These are phyloP conservation scores for Sphaerulina musiva DNA, from an alignment of 2,329 filamentous ascomycete genomes.

Conservation along the genomic window DNA sequence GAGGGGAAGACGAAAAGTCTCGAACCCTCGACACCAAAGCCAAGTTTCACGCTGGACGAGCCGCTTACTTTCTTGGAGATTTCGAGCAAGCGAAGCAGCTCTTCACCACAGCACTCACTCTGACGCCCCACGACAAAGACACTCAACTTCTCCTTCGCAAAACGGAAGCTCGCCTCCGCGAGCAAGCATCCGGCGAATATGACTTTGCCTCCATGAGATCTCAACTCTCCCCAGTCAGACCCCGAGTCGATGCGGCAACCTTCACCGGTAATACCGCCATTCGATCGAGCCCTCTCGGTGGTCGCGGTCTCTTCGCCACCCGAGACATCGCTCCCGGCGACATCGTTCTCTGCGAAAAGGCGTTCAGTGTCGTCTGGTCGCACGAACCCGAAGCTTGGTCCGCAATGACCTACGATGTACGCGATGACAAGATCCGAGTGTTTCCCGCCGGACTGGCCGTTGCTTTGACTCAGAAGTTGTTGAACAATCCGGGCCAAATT, in stretches of 20 bases:
- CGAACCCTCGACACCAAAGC: slow-evolving; percentile 21
- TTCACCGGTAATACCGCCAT: slow-evolving; percentile 13
- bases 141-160: slow-evolving; percentile 8
- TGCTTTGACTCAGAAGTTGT: slow-evolving; percentile 37
- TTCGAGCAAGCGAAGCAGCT: slow-evolving; percentile 13
- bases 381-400: slow-evolving; percentile 34
- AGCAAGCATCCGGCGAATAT: slow-evolving; percentile 19
- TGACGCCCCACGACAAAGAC: slow-evolving; percentile 17
- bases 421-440: slow-evolving; percentile 20
- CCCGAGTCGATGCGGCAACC: slow-evolving; percentile 20
- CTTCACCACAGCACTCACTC: slow-evolving; percentile 8
- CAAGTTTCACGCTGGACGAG: slow-evolving; percentile 24
- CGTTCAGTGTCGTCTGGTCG: slow-evolving; percentile 17
- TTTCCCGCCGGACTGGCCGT: slow-evolving; percentile 22
- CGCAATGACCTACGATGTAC: slow-evolving; percentile 40
- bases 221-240: not conserved
- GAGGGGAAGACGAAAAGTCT: slow-evolving; percentile 5
- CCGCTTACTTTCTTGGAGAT: slow-evolving; percentile 22
- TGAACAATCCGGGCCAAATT: slow-evolving; percentile 37
- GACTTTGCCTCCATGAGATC: slow-evolving; percentile 22
- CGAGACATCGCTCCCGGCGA: slow-evolving; percentile 36
- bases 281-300: slow-evolving; percentile 28
- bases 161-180: slow-evolving; percentile 16
- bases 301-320: slow-evolving; percentile 41
- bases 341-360: slow-evolving; percentile 37